These are phyloP conservation scores for Geotrichum aggregatum DNA, from an alignment of 1,139 yeast genomes.

Conservation along the genomic window DNA sequence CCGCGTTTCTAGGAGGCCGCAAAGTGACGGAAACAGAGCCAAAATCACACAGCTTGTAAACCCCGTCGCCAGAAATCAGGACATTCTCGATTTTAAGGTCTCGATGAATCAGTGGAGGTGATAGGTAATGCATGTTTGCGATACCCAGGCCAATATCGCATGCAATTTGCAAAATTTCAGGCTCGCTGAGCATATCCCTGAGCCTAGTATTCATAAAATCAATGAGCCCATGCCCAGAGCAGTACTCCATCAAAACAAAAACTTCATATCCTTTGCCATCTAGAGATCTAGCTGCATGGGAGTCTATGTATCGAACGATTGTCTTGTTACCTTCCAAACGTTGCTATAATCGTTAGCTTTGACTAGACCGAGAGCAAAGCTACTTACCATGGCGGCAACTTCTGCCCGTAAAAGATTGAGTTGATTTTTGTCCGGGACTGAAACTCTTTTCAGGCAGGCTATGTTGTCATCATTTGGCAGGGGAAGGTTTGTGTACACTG, in stretches of 20 bases:
- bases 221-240: conserved; percentile 74
- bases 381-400: conserved; percentile 64
- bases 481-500: conserved; percentile 41
- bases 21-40: conserved; percentile 80
- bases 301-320: conserved; percentile 85
- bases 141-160: conserved; percentile 77
- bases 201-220: conserved; percentile 93
- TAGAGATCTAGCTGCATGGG: conserved; percentile 73
- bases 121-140: conserved; percentile 80
- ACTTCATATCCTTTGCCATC: conserved; percentile 66
- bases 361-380: background rate
- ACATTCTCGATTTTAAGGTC: conserved; percentile 96
- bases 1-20: conserved; percentile 60
- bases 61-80: conserved; percentile 65
- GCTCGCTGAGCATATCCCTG: conserved; percentile 72
- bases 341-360: conserved; percentile 38
- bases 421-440: conserved; percentile 70
- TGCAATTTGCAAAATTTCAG: conserved; percentile 79
- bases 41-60: conserved; percentile 84
- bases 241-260: conserved; percentile 85
- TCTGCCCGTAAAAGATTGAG: conserved; percentile 66
- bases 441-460: conserved; percentile 68
- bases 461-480: conserved; percentile 30
- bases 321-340: conserved; percentile 70
- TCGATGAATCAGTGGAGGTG: conserved; percentile 83